A percentile compares a stretch with the other conserved stretches of the same genome.
phyloP scores from a whole-genome alignment of 2,329 filamentous ascomycete genomes.

The Juglanconis oblonga region DNA sequence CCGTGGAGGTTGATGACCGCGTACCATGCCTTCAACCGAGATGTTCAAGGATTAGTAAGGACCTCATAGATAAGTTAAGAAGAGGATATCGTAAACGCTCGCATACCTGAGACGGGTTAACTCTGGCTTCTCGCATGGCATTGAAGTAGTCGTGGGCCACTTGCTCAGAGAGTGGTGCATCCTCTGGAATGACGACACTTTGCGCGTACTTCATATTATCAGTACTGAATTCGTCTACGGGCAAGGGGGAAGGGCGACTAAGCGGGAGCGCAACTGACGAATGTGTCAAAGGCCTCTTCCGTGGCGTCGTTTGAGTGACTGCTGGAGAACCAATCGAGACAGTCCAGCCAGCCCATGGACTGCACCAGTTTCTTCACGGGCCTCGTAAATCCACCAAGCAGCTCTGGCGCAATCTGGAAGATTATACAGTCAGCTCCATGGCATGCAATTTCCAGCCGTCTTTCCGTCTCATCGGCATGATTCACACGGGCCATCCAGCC shows the following conservation, averaged over 20 bases:
- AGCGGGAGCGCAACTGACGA: background rate
- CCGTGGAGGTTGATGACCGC: constrained; percentile 41
- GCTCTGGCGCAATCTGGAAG: background rate
- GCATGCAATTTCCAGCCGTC: background rate
- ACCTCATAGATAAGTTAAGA: too few species aligned
- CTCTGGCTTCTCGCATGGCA: background rate
- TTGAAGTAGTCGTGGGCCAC: constrained; percentile 1
- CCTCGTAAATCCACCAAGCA: constrained; percentile 2
- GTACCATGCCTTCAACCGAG: constrained; percentile 29
- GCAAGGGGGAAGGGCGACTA: background rate
- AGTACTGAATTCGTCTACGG: background rate
- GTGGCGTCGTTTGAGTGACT: constrained; percentile 6
- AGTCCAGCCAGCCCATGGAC: constrained; percentile 6
- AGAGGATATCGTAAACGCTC: too few species aligned
- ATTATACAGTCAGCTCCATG: background rate
- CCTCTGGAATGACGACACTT: constrained; percentile 6
- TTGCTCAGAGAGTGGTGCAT: background rate
- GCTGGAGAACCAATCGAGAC: constrained; percentile 2
- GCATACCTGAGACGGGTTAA: constrained; percentile 6
- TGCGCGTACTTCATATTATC: background rate
- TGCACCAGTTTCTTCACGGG: constrained; percentile 11
- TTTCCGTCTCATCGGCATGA: background rate
- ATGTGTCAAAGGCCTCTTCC: constrained; percentile 7
- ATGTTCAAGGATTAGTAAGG: background rate
- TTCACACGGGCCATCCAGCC: background rate